Conservation (phyloP, 805 yeast species). For the Metschnikowia noctiluminum region DNA sequence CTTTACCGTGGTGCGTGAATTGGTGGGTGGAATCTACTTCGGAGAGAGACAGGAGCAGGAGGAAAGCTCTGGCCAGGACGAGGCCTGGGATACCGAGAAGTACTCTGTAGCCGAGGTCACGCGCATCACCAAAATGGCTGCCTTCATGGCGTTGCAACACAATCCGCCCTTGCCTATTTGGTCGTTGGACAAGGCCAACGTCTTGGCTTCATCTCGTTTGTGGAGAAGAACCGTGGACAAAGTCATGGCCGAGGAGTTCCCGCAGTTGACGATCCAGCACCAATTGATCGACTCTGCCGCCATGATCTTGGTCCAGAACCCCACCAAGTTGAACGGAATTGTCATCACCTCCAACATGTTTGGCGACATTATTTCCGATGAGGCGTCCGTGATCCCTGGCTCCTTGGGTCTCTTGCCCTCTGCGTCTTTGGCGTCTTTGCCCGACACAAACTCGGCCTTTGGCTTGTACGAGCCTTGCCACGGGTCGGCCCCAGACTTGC, state of each 20-base stretch:
- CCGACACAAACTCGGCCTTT: slow-evolving; percentile 90
- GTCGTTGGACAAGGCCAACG: slow-evolving; percentile 97
- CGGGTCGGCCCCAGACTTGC: slow-evolving; percentile 96
- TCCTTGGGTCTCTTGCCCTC: slow-evolving; percentile 94
- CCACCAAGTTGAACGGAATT: slow-evolving; percentile 88
- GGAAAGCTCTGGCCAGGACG: slow-evolving; percentile 56
- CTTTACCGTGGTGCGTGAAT: slow-evolving; percentile 90
- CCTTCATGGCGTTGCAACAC: slow-evolving; percentile 88
- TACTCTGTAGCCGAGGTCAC: slow-evolving; percentile 90
- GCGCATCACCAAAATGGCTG: slow-evolving; percentile 98
- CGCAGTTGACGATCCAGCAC: slow-evolving; percentile 80
- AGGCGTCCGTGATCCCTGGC: slow-evolving; percentile 97
- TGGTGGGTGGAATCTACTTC: slow-evolving; percentile 97
- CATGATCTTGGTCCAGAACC: slow-evolving; percentile 91
- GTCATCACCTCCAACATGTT: slow-evolving; percentile 94
- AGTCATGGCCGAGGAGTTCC: slow-evolving; percentile 84
- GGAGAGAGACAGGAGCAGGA: slow-evolving; percentile 94
- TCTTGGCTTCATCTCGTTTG: slow-evolving; percentile 89
- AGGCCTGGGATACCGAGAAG: slow-evolving; percentile 91
- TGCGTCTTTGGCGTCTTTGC: slow-evolving; percentile 94
- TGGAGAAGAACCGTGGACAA: slow-evolving; percentile 94
- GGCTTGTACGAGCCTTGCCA: slow-evolving; percentile 98
- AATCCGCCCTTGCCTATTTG: slow-evolving; percentile 93
- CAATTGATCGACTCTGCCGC: slow-evolving; percentile 99
- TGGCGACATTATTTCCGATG: slow-evolving; percentile 97